Percentiles rank a stretch among this genome's conserved stretches.
Evolutionary conservation across 306 rosid genomes (phyloP).

Genomic region (Delonix regia): DNA sequence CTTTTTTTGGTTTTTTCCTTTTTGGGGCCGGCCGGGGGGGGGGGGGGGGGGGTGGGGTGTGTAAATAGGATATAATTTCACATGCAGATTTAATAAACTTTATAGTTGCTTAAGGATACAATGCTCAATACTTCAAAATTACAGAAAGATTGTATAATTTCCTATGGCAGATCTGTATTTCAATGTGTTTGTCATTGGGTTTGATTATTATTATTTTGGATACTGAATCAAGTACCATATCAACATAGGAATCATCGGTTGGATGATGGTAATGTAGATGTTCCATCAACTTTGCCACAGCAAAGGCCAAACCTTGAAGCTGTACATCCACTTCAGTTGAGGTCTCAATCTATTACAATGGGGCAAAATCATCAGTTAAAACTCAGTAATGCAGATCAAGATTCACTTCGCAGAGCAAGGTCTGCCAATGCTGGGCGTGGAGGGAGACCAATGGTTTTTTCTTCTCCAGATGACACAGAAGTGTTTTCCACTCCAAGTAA

Average conservation of each 20-base stretch:
- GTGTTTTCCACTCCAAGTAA: constrained; percentile 44
- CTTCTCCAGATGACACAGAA: constrained; percentile 50
- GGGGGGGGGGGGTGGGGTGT: too few relatives aligned
- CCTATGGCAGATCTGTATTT: constrained; percentile 8
- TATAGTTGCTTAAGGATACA: constrained; percentile 12
- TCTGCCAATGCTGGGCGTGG: constrained; percentile 46
- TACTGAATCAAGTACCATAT: constrained; percentile 44
- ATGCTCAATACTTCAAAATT: constrained; percentile 8
- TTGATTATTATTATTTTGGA: constrained; percentile 18
- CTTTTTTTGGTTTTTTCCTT: too few relatives aligned
- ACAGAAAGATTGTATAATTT: constrained; percentile 19
- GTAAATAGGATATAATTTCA: neutral
- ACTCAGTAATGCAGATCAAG: constrained; percentile 44
- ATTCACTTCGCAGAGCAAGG: constrained; percentile 53
- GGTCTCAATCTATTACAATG: constrained; percentile 56
- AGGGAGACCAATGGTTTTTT: constrained; percentile 23
- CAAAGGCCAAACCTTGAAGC: constrained; percentile 49
- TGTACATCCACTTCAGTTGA: constrained; percentile 35
- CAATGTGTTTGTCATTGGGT: constrained; percentile 3
- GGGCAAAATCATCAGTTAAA: constrained; percentile 31
- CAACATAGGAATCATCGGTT: constrained; percentile 52
- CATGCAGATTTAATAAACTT: constrained; percentile 13
- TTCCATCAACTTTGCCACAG: constrained; percentile 44
- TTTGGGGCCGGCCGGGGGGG: too few relatives aligned
- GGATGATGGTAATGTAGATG: constrained; percentile 44